These are phyloP conservation scores for Phytopythium helicoides DNA, from an alignment of 352 stramenopile genomes.

Conservation along the genomic window DNA sequence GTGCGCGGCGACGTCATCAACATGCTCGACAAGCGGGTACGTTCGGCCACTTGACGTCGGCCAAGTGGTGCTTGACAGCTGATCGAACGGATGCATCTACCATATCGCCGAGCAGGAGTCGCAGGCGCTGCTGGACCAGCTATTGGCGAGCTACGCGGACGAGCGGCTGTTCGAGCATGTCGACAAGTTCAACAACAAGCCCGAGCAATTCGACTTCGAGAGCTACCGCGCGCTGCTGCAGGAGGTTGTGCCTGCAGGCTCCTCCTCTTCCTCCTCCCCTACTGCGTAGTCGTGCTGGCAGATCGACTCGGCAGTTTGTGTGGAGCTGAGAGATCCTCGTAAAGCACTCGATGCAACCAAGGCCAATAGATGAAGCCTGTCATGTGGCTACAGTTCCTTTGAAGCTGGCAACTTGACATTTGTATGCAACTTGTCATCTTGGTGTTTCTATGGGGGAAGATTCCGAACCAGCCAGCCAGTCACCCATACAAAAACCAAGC, in stretches of 20 bases:
- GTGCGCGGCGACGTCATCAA: conserved; percentile 83
- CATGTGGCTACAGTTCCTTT: no score
- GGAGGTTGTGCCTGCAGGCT: conserved; percentile 9
- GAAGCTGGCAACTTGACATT: no score
- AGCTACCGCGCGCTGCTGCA: conserved; percentile 56
- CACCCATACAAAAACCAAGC: conserved; percentile 4
- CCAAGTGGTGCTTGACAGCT: no score
- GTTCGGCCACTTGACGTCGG: no score
- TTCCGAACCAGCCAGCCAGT: no score
- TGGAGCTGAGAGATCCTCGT: no score
- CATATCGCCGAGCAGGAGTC: conserved; percentile 43
- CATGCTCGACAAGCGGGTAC: conserved; percentile 77
- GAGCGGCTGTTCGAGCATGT: conserved; percentile 69
- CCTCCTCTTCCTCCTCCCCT: not conserved
- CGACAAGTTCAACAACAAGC: conserved; percentile 85
- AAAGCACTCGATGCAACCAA: no score
- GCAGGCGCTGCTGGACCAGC: conserved; percentile 54
- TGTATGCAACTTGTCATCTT: no score
- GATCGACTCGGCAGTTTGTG: no score
- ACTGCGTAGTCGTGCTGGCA: not conserved
- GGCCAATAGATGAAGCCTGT: no score
- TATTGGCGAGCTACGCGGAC: conserved; percentile 68
- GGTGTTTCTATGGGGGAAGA: not conserved
- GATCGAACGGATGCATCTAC: no score
- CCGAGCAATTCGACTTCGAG: conserved; percentile 85